Percentiles rank a stretch among this genome's conserved stretches.
Conservation (phyloP, 345 rosid genomes). For the Dipteronia sinensis region DNA sequence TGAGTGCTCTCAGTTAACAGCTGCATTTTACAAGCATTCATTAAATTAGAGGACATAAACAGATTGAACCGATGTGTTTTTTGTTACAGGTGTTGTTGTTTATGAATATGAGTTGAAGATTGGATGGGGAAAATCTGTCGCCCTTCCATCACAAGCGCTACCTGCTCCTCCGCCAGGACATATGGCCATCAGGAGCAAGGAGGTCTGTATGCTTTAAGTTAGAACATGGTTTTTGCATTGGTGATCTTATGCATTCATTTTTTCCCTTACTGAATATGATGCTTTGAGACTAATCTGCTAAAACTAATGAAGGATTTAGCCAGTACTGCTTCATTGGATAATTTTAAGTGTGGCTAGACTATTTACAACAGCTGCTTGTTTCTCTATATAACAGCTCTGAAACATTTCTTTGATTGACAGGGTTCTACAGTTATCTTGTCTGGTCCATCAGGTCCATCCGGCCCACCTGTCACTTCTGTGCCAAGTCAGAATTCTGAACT, state of each 20-base stretch:
- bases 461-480: slow-evolving; percentile 85
- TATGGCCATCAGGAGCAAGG: slow-evolving; percentile 99
- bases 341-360: not conserved
- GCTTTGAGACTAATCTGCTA: not conserved
- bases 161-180: slow-evolving; percentile 99
- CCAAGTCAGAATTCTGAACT: slow-evolving; percentile 87
- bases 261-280: slow-evolving; percentile 1
- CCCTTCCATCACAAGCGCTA: slow-evolving; percentile 96
- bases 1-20: not conserved
- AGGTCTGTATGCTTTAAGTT: slow-evolving; percentile 53
- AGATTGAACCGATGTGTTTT: slow-evolving; percentile 18
- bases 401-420: slow-evolving; percentile 45
- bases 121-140: slow-evolving; percentile 99
- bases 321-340: not conserved
- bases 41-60: not conserved
- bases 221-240: slow-evolving; percentile 9
- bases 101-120: slow-evolving; percentile 96
- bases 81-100: slow-evolving; percentile 76
- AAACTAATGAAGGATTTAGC: not conserved
- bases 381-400: slow-evolving; percentile 27
- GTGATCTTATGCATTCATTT: slow-evolving; percentile 18
- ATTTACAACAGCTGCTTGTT: slow-evolving; percentile 5
- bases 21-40: not conserved
- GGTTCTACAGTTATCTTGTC: slow-evolving; percentile 91
- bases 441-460: slow-evolving; percentile 99